These are phyloP conservation scores for Sanguinoderma infundibulare DNA, from an alignment of 1,284 basidiomycete species.

Conservation along the genomic window DNA sequence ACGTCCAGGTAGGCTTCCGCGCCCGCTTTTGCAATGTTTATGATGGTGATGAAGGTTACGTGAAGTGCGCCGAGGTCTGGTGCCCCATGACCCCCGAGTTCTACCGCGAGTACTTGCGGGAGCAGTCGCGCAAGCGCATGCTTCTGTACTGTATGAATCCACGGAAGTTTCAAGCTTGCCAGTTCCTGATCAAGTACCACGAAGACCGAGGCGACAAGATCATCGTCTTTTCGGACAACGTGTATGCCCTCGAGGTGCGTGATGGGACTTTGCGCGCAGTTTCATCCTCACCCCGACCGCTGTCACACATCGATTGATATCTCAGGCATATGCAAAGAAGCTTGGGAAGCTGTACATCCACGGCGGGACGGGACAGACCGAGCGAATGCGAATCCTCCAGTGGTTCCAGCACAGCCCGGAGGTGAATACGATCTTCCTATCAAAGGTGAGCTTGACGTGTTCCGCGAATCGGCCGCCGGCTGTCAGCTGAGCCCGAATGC, in stretches of 20 bases:
- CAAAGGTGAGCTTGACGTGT: constrained; percentile 65
- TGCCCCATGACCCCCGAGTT: constrained; percentile 99
- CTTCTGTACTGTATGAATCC: constrained; percentile 99
- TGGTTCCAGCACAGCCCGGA: constrained; percentile 96
- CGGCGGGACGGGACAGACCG: constrained; percentile 94
- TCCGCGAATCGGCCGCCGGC: background rate
- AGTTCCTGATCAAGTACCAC: constrained; percentile 98
- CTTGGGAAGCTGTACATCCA: constrained; percentile 96
- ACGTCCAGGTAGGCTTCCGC: constrained; percentile 81
- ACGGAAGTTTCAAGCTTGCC: constrained; percentile 98
- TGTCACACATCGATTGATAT: background rate
- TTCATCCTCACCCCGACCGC: background rate
- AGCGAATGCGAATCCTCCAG: constrained; percentile 94
- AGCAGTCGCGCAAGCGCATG: constrained; percentile 93
- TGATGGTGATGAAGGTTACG: background rate
- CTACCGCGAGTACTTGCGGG: constrained; percentile 96
- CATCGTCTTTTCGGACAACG: constrained; percentile 99
- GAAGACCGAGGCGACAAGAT: constrained; percentile 99
- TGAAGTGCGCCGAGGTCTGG: constrained; percentile 98
- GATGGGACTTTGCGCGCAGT: background rate
- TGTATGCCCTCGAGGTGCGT: constrained; percentile 90
- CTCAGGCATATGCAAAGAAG: constrained; percentile 92
- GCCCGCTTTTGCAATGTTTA: background rate
- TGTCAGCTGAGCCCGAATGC: constrained; percentile 14
- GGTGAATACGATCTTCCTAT: constrained; percentile 98